Conservation (phyloP, 148 eudicot genomes). For the Nepenthes mirabilis region DNA sequence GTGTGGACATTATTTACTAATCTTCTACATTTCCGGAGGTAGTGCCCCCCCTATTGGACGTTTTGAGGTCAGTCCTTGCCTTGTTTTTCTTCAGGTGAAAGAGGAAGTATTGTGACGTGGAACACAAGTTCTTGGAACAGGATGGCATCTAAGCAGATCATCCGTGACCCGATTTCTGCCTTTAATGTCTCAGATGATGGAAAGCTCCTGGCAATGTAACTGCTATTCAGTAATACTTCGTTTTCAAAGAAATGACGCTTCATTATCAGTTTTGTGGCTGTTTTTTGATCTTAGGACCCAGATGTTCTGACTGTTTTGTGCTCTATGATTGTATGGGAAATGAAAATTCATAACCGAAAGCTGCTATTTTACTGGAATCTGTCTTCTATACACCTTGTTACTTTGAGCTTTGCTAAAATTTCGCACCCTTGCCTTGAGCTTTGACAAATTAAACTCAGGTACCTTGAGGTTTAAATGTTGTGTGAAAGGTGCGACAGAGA, state of each 20-base stretch:
- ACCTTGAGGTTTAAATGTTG: too few species aligned
- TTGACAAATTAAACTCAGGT: too few species aligned
- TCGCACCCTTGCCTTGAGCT: too few species aligned
- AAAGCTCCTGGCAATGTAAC: slow-evolving; percentile 76
- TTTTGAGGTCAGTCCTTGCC: slow-evolving; percentile 2
- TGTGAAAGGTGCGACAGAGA: too few species aligned
- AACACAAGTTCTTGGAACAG: slow-evolving; percentile 66
- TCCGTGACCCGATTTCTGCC: slow-evolving; percentile 58
- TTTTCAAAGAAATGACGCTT: not conserved
- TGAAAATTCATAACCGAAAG: too few species aligned
- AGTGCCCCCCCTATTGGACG: not conserved
- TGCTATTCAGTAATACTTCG: not conserved
- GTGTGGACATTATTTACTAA: not conserved
- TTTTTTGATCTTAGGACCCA: not conserved
- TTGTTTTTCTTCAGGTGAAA: slow-evolving; percentile 33
- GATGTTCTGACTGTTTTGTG: not conserved
- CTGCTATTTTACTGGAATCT: too few species aligned
- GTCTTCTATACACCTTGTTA: too few species aligned
- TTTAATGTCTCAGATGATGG: slow-evolving; percentile 79
- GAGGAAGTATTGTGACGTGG: slow-evolving; percentile 66
- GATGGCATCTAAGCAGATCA: slow-evolving; percentile 43
- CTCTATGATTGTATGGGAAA: too few species aligned
- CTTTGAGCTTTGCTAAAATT: too few species aligned
- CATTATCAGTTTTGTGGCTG: too few species aligned
- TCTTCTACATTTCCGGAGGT: not conserved